Evolutionary conservation across 208 protist genomes (phyloP).

Genomic region (Trypanosomatidae sp.): DNA sequence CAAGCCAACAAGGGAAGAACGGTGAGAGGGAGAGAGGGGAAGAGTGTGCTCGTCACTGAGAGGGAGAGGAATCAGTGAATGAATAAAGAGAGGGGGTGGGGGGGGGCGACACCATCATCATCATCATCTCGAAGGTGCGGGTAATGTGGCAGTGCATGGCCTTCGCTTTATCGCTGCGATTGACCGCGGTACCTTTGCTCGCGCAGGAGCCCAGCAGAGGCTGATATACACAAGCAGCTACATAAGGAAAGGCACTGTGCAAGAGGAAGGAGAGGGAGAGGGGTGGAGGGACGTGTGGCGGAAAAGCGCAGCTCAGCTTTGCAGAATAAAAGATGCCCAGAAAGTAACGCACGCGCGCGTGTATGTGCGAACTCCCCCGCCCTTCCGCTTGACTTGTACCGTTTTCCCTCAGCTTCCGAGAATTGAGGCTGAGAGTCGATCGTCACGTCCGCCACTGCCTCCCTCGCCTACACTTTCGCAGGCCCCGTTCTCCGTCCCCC

Average conservation of each 20-base stretch:
- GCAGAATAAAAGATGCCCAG: neutral
- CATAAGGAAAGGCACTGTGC: neutral
- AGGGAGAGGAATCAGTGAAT: neutral
- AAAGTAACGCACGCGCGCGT: neutral
- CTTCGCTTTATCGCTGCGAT: neutral
- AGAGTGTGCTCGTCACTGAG: neutral
- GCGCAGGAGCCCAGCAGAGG: neutral
- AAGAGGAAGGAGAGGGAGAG: neutral
- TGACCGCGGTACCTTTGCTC: neutral
- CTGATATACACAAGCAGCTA: neutral
- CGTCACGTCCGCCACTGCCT: neutral
- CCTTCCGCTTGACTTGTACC: neutral
- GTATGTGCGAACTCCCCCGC: neutral
- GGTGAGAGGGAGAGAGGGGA: neutral
- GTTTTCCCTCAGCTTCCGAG: neutral
- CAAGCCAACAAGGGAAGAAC: neutral
- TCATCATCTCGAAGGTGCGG: no score
- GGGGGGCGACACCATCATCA: no score
- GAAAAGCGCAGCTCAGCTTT: neutral
- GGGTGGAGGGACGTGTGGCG: neutral
- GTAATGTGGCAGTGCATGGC: neutral
- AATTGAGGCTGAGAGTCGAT: neutral
- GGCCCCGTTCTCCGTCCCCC: neutral
- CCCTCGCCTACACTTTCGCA: neutral
- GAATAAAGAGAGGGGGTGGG: no score